Conservation (phyloP, 495 filamentous ascomycete species). For the Neurospora sp. region DNA sequence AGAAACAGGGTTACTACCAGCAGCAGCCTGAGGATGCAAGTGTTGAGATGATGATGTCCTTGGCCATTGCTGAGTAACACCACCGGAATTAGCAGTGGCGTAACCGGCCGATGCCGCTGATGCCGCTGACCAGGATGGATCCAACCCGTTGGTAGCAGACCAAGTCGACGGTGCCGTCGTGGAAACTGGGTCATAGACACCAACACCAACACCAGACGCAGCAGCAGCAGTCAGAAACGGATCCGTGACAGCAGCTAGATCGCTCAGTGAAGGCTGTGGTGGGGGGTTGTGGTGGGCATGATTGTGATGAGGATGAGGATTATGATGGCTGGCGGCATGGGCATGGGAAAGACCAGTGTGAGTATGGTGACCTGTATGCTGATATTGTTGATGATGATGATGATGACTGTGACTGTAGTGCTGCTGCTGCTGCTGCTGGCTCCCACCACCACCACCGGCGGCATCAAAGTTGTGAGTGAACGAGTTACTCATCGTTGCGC, state of each 20-base stretch:
- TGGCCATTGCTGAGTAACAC: neutral
- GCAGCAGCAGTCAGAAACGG: constrained; percentile 11
- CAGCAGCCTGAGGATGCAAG: neutral
- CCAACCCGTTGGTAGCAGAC: neutral
- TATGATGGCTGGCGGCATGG: neutral
- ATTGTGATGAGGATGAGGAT: neutral
- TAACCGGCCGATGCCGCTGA: neutral
- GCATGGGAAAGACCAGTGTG: neutral
- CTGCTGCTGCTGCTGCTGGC: neutral
- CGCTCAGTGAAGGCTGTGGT: neutral
- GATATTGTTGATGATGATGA: neutral
- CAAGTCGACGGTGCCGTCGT: neutral
- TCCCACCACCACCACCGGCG: neutral
- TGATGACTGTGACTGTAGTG: neutral
- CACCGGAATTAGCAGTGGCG: neutral
- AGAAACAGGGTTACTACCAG: neutral
- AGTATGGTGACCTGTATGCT: neutral
- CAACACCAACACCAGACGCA: neutral
- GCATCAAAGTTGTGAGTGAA: constrained; percentile 16
- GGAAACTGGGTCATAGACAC: neutral
- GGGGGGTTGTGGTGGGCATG: neutral
- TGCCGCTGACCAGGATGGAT: neutral
- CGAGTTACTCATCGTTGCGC: constrained; percentile 14
- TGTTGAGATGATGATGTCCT: neutral
- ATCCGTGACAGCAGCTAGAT: constrained; percentile 11